Evolutionary conservation across 192 early-diverging fungal species (phyloP), one percentile per base, ranked within the genome.

Genomic region (Coemansia sp.): DNA sequence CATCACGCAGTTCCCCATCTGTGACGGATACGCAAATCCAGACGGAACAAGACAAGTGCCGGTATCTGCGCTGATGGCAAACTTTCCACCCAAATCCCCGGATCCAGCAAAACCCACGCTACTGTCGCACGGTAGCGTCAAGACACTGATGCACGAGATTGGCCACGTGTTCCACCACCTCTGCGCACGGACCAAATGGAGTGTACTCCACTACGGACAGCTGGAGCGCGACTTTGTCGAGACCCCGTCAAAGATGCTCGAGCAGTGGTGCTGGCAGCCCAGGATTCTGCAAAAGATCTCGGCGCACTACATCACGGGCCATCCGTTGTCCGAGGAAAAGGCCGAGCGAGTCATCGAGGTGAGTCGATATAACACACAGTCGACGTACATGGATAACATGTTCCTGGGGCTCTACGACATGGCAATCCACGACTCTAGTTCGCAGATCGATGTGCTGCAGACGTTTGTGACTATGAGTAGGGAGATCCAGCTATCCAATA

Each of bases 181-280:
- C 6, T 91, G 88, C 69, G 86, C 87, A 26, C 72, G 81, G 21
- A 89, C 91, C 13, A 89, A 86, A 66, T 89, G 81, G 43, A 78
- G 83, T 1, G 70, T 83, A 0, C 89, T 93, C 61, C 86, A 90
- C 37, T 87, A 88, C 21, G 90, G 86, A 4, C 62, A 69, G 40
- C 71, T 90, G 18, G 88, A 92, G 62, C 71, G 86, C 48, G 93
- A 94, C 69, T 94, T 92, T 81, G 86, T 93, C 36, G 91, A 94
- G 72, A 89, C 90, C 8, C 92, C 93, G 8, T 88, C 85, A n/a
- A 90, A 92, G 83, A 91, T 94, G 90, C 74, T 93, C 9, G 91
- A 93, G 68, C 91, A 92, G 71, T 90, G 85, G 87, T 79, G 82
- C n/a, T 90, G 84, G 79, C 84, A 87, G n/a, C 77, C 83, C 8